Conservation (phyloP, 2,329 filamentous ascomycete genomes). For the Chaetoscypha palmicola region DNA sequence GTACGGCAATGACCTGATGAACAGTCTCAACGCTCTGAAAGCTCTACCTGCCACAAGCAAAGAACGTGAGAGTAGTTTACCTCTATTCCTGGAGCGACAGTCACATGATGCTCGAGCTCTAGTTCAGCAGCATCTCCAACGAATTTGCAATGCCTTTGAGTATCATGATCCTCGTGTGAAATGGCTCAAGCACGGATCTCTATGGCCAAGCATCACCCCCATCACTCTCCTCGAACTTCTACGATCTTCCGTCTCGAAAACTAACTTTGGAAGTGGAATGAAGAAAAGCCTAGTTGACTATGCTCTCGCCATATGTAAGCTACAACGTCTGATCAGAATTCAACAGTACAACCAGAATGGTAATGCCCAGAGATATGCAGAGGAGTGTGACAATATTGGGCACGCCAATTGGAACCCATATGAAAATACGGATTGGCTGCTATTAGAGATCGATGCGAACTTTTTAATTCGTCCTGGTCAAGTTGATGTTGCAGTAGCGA, state of each 20-base stretch:
- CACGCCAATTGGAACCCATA: conserved; percentile 32
- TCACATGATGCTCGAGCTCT: too few relatives aligned
- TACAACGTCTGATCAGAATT: conserved; percentile 40
- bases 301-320: conserved; percentile 33
- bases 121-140: too few relatives aligned
- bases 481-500: conserved; percentile 54
- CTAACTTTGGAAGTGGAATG: conserved; percentile 30
- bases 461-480: conserved; percentile 56
- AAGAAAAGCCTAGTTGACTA: conserved; percentile 35
- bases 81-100: too few relatives aligned
- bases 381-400: conserved; percentile 35
- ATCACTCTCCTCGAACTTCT: conserved; percentile 38
- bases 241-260: conserved; percentile 25
- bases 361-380: conserved; percentile 29
- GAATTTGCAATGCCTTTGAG: conserved; percentile 10
- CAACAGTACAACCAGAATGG: conserved; percentile 31
- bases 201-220: conserved; percentile 38
- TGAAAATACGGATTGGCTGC: conserved; percentile 53
- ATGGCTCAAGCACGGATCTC: conserved; percentile 35
- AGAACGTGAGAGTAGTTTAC: too few relatives aligned
- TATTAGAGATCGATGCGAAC: conserved; percentile 60
- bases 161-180: background rate
- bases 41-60: too few relatives aligned
- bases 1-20: conserved; percentile 34
- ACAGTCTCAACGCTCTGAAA: conserved; percentile 32